Evolutionary conservation across 805 yeast genomes (phyloP).

Genomic region (Wickerhamomyces strasburgensis): DNA sequence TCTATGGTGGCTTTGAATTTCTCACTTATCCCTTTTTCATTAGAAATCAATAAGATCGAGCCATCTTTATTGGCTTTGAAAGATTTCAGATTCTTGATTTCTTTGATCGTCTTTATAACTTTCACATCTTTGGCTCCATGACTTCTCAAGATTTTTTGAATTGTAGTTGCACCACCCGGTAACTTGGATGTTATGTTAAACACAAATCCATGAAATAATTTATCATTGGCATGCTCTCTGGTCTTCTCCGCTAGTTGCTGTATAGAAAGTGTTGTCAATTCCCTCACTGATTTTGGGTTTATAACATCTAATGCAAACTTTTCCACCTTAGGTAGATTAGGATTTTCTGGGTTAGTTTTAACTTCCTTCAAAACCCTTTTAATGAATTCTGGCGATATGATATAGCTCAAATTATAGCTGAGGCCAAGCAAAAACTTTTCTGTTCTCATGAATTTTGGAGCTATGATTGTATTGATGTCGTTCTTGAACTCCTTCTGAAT

Average conservation of each 20-base stretch:
- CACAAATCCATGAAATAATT: constrained; percentile 42
- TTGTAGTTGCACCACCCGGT: constrained; percentile 55
- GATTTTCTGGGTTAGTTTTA: constrained; percentile 12
- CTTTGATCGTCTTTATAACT: constrained; percentile 25
- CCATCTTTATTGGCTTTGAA: constrained; percentile 15
- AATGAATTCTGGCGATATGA: constrained; percentile 52
- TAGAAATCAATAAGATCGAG: constrained; percentile 28
- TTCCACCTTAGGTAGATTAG: constrained; percentile 19
- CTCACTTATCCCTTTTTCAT: constrained; percentile 29
- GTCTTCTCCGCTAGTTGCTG: constrained; percentile 11
- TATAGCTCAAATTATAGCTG: constrained; percentile 44
- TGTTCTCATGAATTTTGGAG: constrained; percentile 80
- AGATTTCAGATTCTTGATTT: constrained; percentile 17
- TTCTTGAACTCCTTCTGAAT: constrained; percentile 31
- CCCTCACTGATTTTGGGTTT: constrained; percentile 30
- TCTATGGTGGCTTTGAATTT: constrained; percentile 25
- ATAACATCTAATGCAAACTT: constrained; percentile 32
- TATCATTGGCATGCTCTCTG: constrained; percentile 17
- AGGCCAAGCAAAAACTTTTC: constrained; percentile 78
- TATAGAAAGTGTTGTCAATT: constrained; percentile 24
- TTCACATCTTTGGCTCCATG: constrained; percentile 46
- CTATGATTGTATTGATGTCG: constrained; percentile 50
- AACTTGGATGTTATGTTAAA: constrained; percentile 54
- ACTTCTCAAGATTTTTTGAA: constrained; percentile 50
- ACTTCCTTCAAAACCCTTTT: constrained; percentile 38